These are phyloP conservation scores for Inga oerstediana DNA, from an alignment of 306 rosid species.

Conservation along the genomic window DNA sequence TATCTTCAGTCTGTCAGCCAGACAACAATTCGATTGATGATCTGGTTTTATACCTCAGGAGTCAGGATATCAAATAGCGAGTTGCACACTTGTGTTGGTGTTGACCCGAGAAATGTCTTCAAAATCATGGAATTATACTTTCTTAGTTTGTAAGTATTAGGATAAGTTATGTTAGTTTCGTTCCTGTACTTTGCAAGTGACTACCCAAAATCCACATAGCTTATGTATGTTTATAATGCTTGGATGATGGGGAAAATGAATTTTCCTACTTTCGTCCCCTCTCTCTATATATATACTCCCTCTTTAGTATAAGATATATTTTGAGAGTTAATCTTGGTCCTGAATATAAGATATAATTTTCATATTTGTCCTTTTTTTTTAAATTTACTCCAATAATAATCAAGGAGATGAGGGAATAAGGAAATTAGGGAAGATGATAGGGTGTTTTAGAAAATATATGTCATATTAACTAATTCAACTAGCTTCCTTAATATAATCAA, in stretches of 20 bases:
- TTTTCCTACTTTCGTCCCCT: background rate
- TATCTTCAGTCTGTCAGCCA: constrained; percentile 12
- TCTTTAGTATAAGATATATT: no score
- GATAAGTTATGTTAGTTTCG: background rate
- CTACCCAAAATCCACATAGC: background rate
- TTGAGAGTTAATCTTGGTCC: no score
- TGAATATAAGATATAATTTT: no score
- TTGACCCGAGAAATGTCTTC: constrained; percentile 14
- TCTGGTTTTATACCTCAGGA: constrained; percentile 10
- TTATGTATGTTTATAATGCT: background rate
- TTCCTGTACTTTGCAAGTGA: background rate
- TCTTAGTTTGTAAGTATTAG: constrained; percentile 3
- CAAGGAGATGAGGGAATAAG: no score
- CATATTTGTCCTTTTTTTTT: no score
- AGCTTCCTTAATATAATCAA: no score
- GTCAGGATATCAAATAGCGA: background rate
- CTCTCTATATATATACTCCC: no score
- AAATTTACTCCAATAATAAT: no score
- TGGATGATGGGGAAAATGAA: background rate
- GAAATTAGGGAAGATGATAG: no score
- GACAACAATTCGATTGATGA: background rate
- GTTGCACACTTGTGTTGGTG: background rate
- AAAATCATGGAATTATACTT: background rate
- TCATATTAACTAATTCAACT: no score
- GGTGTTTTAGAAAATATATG: no score